phyloP scores from a whole-genome alignment of 805 yeast genomes.

The Clavispora asparagi region DNA sequence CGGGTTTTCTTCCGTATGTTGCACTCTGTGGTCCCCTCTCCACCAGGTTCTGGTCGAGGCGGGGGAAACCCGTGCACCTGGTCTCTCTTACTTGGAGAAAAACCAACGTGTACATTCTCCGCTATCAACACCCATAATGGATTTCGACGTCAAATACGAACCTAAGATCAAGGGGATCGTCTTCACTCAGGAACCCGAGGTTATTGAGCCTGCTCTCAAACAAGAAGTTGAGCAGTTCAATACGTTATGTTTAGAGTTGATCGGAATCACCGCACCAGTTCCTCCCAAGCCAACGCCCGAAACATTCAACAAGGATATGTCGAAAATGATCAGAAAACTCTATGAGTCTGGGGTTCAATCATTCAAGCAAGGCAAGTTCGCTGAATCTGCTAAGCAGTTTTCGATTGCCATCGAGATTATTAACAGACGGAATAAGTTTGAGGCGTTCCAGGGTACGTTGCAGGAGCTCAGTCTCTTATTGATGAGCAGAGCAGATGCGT shows the following conservation, averaged over 20 bases:
- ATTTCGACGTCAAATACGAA: slow-evolving; percentile 14
- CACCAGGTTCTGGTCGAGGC: no score
- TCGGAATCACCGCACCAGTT: slow-evolving; percentile 41
- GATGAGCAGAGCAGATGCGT: slow-evolving; percentile 68
- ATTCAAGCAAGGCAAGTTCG: slow-evolving; percentile 49
- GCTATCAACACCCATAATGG: slow-evolving; percentile 5
- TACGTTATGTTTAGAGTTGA: slow-evolving; percentile 32
- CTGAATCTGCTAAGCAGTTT: slow-evolving; percentile 61
- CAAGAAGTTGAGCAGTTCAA: slow-evolving; percentile 42
- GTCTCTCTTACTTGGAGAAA: background rate
- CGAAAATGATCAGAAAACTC: slow-evolving; percentile 58
- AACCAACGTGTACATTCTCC: background rate
- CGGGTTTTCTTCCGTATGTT: no score
- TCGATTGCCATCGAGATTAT: slow-evolving; percentile 65
- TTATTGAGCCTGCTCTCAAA: slow-evolving; percentile 24
- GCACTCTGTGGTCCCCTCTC: background rate
- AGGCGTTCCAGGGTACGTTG: slow-evolving; percentile 64
- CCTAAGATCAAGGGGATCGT: slow-evolving; percentile 14
- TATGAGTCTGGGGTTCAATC: slow-evolving; percentile 59
- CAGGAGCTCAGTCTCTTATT: slow-evolving; percentile 64
- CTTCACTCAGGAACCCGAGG: slow-evolving; percentile 4
- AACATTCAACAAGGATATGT: slow-evolving; percentile 48
- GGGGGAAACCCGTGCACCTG: slow-evolving; percentile 7
- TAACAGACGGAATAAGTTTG: slow-evolving; percentile 64
- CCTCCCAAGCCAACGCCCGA: slow-evolving; percentile 53